Evolutionary conservation across 805 yeast species (phyloP), one percentile per base, ranked within the genome.

Genomic region (Ogataea paradorogensis): DNA sequence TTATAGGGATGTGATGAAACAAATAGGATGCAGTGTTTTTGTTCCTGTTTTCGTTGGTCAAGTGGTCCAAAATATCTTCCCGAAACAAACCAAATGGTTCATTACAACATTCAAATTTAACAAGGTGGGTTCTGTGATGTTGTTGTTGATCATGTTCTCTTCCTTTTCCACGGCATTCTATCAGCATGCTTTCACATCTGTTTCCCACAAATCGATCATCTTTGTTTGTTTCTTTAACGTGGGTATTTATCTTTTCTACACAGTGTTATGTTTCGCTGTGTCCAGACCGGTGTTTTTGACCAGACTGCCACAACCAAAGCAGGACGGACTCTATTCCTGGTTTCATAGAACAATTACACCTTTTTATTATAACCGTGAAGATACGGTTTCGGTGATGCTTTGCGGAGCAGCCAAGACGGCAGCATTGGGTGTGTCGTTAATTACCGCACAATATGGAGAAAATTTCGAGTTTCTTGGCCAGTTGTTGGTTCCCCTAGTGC

Each of bases 341-440:
- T 45, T 67, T 15, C 74, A 78, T 56, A 60, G 59, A 30, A 22
- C 70, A 1, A 61, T 79, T 43, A 59, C 70, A 39, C 91, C 91
- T 1, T 86, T 84, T 52, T 84, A 82, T 61, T 84, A 84, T 61
- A 70, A 71, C 52, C 75, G 81, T 50, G 61, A 67, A 36, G 95
- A 89, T 54, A 77, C 95, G 0, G 85, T 86, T 25, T 72, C 90
- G 9, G 74, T 89, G 35, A 74, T 88, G 83, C 71, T 87, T 43
- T 86, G 95, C 62, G 95, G 95, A 9, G 91, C 95, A 5, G 95
- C 96, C 2, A 89, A 88, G 61, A 88, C 96, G 1, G 96, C 95
- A 0, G 96, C 96, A 0, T 67, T 88, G 36, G 96, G 96, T 26
- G 95, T 88, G 4, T 84, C 95, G 1, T 67, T 88, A 35, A 71